Conservation (phyloP, 2,329 filamentous ascomycete genomes). For the Beauveria pseudobassiana region DNA sequence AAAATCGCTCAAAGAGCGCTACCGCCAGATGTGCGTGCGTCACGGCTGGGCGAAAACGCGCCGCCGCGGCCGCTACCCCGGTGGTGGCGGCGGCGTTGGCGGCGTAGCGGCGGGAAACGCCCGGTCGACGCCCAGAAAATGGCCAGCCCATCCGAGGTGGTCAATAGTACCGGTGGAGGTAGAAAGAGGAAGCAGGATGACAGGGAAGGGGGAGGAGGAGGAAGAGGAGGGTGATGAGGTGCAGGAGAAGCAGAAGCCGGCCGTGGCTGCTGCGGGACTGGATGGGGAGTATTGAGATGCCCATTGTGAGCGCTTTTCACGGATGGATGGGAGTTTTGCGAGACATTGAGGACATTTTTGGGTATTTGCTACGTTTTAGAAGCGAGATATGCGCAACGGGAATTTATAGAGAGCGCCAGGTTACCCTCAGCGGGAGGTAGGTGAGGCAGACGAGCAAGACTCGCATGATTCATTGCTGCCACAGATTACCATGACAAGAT, state of each 20-base stretch:
- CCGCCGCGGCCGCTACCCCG: background rate
- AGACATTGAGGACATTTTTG: too few relatives aligned
- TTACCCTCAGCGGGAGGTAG: too few relatives aligned
- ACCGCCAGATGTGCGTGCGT: conserved; percentile 32
- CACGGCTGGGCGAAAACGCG: conserved; percentile 30
- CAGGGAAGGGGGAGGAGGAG: conserved; percentile 3
- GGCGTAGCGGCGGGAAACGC: background rate
- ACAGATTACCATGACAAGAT: too few relatives aligned
- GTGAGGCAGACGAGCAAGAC: too few relatives aligned
- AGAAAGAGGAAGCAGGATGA: conserved; percentile 18
- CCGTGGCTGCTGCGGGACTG: background rate
- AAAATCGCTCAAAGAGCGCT: conserved; percentile 35
- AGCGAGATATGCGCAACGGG: too few relatives aligned
- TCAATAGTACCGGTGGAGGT: conserved; percentile 22
- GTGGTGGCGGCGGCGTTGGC: too few relatives aligned
- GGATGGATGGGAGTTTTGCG: too few relatives aligned
- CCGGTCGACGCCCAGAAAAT: conserved; percentile 7
- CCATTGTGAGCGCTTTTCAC: too few relatives aligned
- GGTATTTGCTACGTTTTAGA: too few relatives aligned
- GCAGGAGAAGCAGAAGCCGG: conserved; percentile 15
- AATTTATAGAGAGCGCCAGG: too few relatives aligned
- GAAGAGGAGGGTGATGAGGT: conserved; percentile 15
- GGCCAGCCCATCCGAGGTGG: conserved; percentile 18
- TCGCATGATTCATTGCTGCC: too few relatives aligned
- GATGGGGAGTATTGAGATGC: background rate